phyloP scores from a whole-genome alignment of 2,329 filamentous ascomycete species.

The Fusarium anguioides region DNA sequence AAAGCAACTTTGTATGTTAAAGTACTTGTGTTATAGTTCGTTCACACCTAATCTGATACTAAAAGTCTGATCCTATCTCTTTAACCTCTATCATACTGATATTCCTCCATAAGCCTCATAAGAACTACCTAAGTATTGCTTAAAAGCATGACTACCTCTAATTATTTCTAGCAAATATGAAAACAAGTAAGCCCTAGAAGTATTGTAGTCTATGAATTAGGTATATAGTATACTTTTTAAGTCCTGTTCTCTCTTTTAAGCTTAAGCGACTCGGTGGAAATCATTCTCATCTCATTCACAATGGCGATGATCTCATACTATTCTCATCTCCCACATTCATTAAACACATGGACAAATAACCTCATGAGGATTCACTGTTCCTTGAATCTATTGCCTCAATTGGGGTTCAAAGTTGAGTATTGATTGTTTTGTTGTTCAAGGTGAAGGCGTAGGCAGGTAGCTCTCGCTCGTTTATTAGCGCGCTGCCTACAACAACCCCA shows the following conservation, averaged over 20 bases:
- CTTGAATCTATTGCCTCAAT: not conserved
- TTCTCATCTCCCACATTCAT: not conserved
- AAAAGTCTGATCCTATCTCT: too few relatives aligned
- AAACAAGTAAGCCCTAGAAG: too few relatives aligned
- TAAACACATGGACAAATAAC: not conserved
- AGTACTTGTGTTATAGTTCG: too few relatives aligned
- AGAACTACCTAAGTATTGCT: too few relatives aligned
- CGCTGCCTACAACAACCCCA: slow-evolving; percentile 22
- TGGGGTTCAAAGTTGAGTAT: not conserved
- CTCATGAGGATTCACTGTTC: not conserved
- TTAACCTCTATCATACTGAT: too few relatives aligned
- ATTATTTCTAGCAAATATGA: too few relatives aligned
- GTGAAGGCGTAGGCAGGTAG: not conserved
- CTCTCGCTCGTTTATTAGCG: not conserved
- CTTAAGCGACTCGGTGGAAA: not conserved
- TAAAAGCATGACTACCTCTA: too few relatives aligned
- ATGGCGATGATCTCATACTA: not conserved
- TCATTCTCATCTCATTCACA: not conserved
- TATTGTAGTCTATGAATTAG: too few relatives aligned
- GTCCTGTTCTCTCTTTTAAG: not conserved
- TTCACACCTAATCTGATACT: too few relatives aligned
- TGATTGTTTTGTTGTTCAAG: not conserved
- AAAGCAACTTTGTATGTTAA: too few relatives aligned
- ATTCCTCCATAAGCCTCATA: too few relatives aligned
- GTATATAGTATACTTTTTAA: not conserved